Base-by-base conservation (phyloP, 2,329 filamentous ascomycete species). In the Pseudohalonectria lignicola region DNA sequence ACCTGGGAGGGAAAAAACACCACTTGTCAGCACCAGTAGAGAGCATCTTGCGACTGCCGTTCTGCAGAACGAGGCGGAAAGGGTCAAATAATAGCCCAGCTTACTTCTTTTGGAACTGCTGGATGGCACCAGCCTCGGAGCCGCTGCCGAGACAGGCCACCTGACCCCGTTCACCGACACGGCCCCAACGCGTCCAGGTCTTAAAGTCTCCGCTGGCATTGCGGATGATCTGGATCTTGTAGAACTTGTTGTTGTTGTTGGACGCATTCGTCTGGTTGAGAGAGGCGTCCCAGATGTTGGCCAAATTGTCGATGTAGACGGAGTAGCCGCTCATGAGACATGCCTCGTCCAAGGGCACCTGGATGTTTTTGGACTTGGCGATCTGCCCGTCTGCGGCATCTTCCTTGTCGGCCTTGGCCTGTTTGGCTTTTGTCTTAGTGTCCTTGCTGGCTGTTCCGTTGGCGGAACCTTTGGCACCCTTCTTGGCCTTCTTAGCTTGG, bases 211-310 rank as follows among this genome's bases (percentile, higher is more conserved):
- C 51, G 12, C 46, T 43, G 17, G 48, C 46, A 28, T 61, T 59
- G 15, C 60, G 58, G 18, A 75, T 49, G 4, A 74, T 46, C 63
- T 90, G 83, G 20, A 87, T 55, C 20, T 76, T 74, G 51, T 88
- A 90, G 55, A 88, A 90, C 47, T 92, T 92, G 57, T 92, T 90
- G 57, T 83, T 82, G 52, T 90, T 92, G 34, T 69, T 59, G 0
- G 64, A 61, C 0, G 82, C 64, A 47, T 86, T 83, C 10, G 85
- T 82, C 53, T 88, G 82, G 47, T 88, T 92, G 33, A 93, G 64
- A 0, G 82, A 78, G 1, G 82, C 85, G 52, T 93, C 86, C 54
- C 75, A 90, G 34, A 90, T 85, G 39, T 81, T 60, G 16, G 76
- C 75, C 29, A 70, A 57, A 1, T 70, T 59, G 43, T 80, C 80